Percentiles rank a stretch among this genome's conserved stretches.
These are phyloP conservation scores for Apiotrichum gamsii DNA, from an alignment of 1,284 basidiomycete species.

Conservation along the genomic window DNA sequence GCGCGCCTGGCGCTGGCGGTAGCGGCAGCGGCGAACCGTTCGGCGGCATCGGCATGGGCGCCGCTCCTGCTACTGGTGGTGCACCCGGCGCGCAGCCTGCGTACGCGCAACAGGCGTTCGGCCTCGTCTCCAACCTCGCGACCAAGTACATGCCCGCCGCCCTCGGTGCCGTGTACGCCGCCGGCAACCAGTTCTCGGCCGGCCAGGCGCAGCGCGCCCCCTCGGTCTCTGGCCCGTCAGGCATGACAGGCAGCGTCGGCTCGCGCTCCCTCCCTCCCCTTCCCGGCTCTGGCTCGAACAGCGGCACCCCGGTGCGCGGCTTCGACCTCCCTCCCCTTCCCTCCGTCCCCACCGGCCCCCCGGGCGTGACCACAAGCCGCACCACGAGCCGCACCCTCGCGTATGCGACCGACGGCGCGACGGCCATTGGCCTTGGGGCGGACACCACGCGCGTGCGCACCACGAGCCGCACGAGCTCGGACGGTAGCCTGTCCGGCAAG, in stretches of 20 bases:
- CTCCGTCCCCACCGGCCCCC: background rate
- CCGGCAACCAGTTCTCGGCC: constrained; percentile 5
- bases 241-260: too few species aligned
- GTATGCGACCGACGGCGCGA: constrained; percentile 5
- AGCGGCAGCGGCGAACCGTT: too few species aligned
- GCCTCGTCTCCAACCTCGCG: constrained; percentile 18
- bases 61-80: background rate
- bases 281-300: constrained; percentile 1
- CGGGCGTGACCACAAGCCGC: background rate
- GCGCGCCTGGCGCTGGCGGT: too few species aligned
- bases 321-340: constrained; percentile 9
- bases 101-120: constrained; percentile 36
- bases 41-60: too few species aligned
- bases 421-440: background rate
- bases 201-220: too few species aligned
- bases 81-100: constrained; percentile 29
- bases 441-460: constrained; percentile 1
- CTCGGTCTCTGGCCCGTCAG: too few species aligned
- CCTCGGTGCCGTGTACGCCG: constrained; percentile 34
- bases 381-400: constrained; percentile 5
- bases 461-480: constrained; percentile 1
- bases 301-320: constrained; percentile 5
- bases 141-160: constrained; percentile 40
- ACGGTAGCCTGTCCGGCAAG: constrained; percentile 10
- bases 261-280: too few species aligned